Conservation (phyloP, 2,329 filamentous ascomycete species). For the Claviceps sp. region DNA sequence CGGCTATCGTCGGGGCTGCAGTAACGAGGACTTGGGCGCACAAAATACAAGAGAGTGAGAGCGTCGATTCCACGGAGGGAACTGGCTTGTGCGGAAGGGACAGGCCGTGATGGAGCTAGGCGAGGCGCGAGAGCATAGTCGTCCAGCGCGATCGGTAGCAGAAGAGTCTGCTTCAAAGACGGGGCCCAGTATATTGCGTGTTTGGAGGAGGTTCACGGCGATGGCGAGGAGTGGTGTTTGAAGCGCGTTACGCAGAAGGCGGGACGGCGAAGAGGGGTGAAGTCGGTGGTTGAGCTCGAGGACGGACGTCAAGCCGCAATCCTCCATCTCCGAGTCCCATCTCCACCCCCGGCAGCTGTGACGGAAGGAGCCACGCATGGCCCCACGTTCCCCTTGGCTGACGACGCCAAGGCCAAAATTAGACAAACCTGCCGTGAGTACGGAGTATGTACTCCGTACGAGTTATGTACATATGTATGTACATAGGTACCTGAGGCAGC, state of each 20-base stretch:
- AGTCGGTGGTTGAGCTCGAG: neutral
- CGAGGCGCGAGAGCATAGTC: slow-evolving; percentile 2
- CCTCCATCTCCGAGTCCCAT: neutral
- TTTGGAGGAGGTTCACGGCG: neutral
- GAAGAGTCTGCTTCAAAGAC: neutral
- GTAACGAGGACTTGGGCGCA: neutral
- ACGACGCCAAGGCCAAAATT: neutral
- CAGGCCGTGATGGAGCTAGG: neutral
- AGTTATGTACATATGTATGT: no score
- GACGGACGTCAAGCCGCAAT: neutral
- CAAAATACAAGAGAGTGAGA: neutral
- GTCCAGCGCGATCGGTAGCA: neutral
- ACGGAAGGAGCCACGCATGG: neutral
- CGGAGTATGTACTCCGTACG: no score
- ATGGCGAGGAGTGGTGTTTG: neutral
- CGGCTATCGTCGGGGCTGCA: neutral
- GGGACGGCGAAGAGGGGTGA: neutral
- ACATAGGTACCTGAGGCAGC: no score
- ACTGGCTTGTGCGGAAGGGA: neutral
- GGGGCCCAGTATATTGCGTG: no score
- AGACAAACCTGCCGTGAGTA: no score
- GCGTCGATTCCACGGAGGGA: neutral
- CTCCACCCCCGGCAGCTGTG: neutral
- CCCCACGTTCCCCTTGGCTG: neutral
- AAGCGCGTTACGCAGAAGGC: neutral